Evolutionary conservation across 1,284 basidiomycete genomes (phyloP), one percentile per base, ranked within the genome.

Genomic region (Lentinula novae-zelandiae): DNA sequence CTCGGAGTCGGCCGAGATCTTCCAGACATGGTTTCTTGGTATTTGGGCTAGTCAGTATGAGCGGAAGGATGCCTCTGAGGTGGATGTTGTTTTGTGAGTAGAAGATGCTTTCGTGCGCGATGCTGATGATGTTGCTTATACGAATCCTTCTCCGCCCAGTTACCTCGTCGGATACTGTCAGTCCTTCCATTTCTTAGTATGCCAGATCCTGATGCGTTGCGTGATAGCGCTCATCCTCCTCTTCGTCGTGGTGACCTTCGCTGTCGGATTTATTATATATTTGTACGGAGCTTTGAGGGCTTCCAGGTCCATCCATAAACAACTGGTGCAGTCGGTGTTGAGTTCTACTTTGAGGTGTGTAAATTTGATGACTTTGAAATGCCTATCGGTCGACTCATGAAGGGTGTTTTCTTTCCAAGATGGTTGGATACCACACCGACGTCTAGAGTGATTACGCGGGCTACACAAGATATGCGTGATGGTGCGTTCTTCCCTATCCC

Each of bases 1-100:
- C 1, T 68, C 66, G 7, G 74, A 78, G 39, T 53, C 74, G 13
- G 65, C 67, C 6, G 70, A 72, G 20, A 72, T 77, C 2, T 72
- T 76, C 49, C 78, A 83, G 68, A 82, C 78, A 1, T 85, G 81
- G 78, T 86, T 79, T 72, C 73, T 87, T 13, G 85, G 84, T 39
- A 77, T 79, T 60, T 88, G 84, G 83, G 62, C 62, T 12, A 22
- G 34, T 20, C 81, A 84, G 58, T 87, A 86, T 67, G 78, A 80
- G 27, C 22, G 13, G 15, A 15, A 50, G 10, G 62, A 68, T 27
- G 50, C 74, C 10, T 66, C 71, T 1, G 70, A 78, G 15, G 75
- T 82, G 10, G 68, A 71, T 9, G 76, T 77, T n/a, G 63, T 72
- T 53, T 74, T 71, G 78, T 82, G 64, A 68, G 77, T 71, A 13